Conservation (phyloP, 2,329 filamentous ascomycete species). For the Nannizzia gypsea region DNA sequence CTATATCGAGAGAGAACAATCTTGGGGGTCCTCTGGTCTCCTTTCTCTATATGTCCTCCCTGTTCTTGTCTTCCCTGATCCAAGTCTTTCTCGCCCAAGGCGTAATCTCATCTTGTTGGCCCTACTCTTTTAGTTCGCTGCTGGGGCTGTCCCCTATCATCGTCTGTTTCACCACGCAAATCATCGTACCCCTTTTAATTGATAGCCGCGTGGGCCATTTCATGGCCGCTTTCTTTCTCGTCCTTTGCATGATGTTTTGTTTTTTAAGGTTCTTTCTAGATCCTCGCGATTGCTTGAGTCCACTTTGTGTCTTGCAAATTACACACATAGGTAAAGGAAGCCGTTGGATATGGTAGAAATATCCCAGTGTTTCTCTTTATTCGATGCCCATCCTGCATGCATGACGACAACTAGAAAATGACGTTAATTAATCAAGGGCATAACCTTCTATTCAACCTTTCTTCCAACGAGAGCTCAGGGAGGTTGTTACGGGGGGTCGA, state of each 20-base stretch:
- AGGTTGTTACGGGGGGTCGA: background rate
- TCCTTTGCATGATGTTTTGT: background rate
- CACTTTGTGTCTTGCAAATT: background rate
- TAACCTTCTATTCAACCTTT: no score
- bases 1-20: no score
- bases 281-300: background rate
- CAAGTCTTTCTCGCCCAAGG: background rate
- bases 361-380: background rate
- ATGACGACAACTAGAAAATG: background rate
- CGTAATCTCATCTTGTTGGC: background rate
- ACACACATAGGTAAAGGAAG: background rate
- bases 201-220: background rate
- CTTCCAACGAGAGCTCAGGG: background rate
- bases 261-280: background rate
- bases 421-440: background rate
- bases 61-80: background rate
- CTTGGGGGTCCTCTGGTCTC: no score
- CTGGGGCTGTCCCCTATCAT: background rate
- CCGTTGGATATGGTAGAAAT: background rate
- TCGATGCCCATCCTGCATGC: background rate
- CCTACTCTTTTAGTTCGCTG: no score
- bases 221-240: background rate
- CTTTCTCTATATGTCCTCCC: background rate
- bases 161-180: slow-evolving; percentile 1
- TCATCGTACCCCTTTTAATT: slow-evolving; percentile 1